Base-by-base conservation (phyloP, 176 grass and related monocot species). In the Avena atlantica region DNA sequence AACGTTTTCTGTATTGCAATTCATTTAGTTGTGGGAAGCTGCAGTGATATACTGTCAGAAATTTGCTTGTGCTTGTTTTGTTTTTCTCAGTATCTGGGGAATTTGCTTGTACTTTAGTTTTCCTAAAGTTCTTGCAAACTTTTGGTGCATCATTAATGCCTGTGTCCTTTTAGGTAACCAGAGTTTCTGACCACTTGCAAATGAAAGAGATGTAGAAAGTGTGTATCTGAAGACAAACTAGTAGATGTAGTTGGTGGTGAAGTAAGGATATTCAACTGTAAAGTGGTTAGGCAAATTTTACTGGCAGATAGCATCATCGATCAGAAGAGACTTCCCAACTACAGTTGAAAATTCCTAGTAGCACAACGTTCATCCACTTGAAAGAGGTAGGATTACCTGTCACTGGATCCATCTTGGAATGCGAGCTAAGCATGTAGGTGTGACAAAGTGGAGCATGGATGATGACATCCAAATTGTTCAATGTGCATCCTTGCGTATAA, bases 311-410 rank as follows among this genome's bases (percentile, higher is more conserved):
- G 37, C 15, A 69, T 79, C 50, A 68, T 56, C 19, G 16, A 65
- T 15, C 4, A 4, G 42, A 88, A 80, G 78, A 70, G 78, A 78
- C 85, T 82, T 88, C 82, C 64, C 86, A 91, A 70, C 88, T 76
- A 78, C 37, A 57, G 37, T 79, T 81, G 65, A 85, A 47, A 63
- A 12, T 79, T 63, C 37, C 36, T 61, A 50, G 86, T 25, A 49
- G 59, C 59, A 44, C 37, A 62, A 71, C 78, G 45, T 77, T 66
- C 27, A 51, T 69, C 76, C 81, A 88, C 25, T 80, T 69, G 59
- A 84, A 29, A 10, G 37, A 50, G 48, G 68, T 75, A 73, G 76
- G 85, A 61, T 80, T 67, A 52, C 74, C 34, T 56, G 81, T 85
- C 67, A 59, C 20, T 81, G 58, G 69, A 49, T 84, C 68, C 51